Percentiles rank a stretch among this genome's conserved stretches.
phyloP scores from a whole-genome alignment of 495 filamentous ascomycete genomes.

The Podospora didyma region DNA sequence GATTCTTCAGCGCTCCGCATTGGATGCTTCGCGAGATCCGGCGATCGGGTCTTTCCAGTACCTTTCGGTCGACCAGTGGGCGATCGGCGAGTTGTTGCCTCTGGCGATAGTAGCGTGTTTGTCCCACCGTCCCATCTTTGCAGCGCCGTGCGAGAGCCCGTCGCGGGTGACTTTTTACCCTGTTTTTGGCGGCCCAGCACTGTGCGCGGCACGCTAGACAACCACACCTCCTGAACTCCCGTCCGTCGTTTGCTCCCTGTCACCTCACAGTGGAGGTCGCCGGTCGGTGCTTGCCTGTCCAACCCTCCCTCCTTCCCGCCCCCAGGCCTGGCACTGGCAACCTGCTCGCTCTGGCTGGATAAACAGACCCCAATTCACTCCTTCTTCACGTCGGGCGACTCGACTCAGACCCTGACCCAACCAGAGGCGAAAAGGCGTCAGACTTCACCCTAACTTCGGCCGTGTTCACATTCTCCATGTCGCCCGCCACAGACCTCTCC shows the following conservation, averaged over 20 bases:
- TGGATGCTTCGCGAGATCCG: not conserved
- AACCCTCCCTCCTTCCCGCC: not conserved
- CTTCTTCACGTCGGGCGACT: no score
- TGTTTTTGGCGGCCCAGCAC: no score
- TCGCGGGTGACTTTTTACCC: no score
- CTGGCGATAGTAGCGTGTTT: constrained; percentile 13
- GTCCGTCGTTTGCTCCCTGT: not conserved
- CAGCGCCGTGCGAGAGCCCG: constrained; percentile 19
- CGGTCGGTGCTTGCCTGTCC: not conserved
- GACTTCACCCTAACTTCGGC: not conserved
- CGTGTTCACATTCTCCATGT: constrained; percentile 24
- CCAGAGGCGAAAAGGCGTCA: not conserved
- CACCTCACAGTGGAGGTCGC: no score
- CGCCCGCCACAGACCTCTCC: constrained; percentile 18
- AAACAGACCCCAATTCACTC: not conserved
- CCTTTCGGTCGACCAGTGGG: not conserved
- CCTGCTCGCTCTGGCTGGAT: not conserved
- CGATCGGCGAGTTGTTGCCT: constrained; percentile 3
- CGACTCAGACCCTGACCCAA: no score
- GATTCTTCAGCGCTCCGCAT: not conserved
- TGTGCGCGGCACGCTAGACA: not conserved
- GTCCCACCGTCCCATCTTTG: constrained; percentile 15
- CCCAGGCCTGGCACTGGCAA: not conserved
- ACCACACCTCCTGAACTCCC: not conserved
- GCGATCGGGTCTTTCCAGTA: not conserved